phyloP scores from a whole-genome alignment of 2,329 filamentous ascomycete species.

The Aspergillus neotritici region DNA sequence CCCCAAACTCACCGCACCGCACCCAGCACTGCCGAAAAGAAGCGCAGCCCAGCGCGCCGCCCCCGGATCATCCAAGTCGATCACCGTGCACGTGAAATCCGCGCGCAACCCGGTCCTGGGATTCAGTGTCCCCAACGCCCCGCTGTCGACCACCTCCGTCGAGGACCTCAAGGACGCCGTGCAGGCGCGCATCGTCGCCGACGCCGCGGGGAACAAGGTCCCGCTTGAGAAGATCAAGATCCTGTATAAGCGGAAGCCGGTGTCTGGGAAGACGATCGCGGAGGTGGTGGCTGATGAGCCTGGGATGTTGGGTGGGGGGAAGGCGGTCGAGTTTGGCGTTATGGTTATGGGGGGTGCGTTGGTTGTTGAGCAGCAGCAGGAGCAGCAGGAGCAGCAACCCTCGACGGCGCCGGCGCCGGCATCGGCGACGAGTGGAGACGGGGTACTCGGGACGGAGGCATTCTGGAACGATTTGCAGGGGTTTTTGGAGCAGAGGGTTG shows the following conservation, averaged over 20 bases:
- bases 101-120: slow-evolving; percentile 69
- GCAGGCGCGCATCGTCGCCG: slow-evolving; percentile 51
- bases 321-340: slow-evolving; percentile 67
- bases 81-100: slow-evolving; percentile 40
- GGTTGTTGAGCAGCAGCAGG: slow-evolving; percentile 33
- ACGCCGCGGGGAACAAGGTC: slow-evolving; percentile 34
- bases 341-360: slow-evolving; percentile 78
- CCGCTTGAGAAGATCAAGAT: slow-evolving; percentile 74
- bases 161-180: slow-evolving; percentile 72
- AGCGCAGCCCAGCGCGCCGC: slow-evolving; percentile 22
- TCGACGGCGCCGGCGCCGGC: slow-evolving; percentile 34
- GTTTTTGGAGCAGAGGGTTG: slow-evolving; percentile 72
- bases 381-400: slow-evolving; percentile 21
- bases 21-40: slow-evolving; percentile 42
- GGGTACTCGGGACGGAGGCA: slow-evolving; percentile 60
- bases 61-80: slow-evolving; percentile 38
- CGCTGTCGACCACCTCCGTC: slow-evolving; percentile 64
- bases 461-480: slow-evolving; percentile 85
- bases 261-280: slow-evolving; percentile 69
- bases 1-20: slow-evolving; percentile 41
- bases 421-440: slow-evolving; percentile 51
- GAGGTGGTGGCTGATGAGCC: slow-evolving; percentile 61
- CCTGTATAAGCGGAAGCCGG: slow-evolving; percentile 80
- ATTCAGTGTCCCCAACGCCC: slow-evolving; percentile 56
- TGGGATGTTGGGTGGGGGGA: slow-evolving; percentile 35